These are phyloP conservation scores for Rhodocollybia butyracea DNA, from an alignment of 768 basidiomycete genomes.

Conservation along the genomic window DNA sequence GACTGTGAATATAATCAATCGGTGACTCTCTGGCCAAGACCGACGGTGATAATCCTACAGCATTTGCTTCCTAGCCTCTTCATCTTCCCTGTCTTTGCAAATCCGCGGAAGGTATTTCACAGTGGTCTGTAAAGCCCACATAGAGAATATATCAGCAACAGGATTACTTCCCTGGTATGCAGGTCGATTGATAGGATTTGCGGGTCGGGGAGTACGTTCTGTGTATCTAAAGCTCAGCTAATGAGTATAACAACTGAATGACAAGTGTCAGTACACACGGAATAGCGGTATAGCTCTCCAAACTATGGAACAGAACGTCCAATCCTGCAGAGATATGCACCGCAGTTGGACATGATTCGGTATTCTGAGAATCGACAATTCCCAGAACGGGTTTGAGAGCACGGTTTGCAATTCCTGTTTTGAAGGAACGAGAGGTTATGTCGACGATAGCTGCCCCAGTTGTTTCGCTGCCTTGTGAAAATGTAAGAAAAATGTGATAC, in stretches of 20 bases:
- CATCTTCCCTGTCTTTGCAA: slow-evolving; percentile 72
- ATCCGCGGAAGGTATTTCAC: slow-evolving; percentile 88
- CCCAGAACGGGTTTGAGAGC: slow-evolving; percentile 86
- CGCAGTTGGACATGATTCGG: slow-evolving; percentile 85
- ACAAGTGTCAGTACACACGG: slow-evolving; percentile 49
- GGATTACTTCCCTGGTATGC: slow-evolving; percentile 94
- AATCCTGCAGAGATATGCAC: slow-evolving; percentile 94
- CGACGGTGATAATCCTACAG: slow-evolving; percentile 47
- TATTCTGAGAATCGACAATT: slow-evolving; percentile 74
- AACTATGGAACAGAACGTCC: slow-evolving; percentile 93
- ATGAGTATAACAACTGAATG: slow-evolving; percentile 15
- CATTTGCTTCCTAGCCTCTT: slow-evolving; percentile 88
- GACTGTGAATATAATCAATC: slow-evolving; percentile 34
- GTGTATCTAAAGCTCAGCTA: slow-evolving; percentile 55
- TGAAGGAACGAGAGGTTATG: slow-evolving; percentile 88
- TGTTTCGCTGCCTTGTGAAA: too few relatives aligned
- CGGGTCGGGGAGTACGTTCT: slow-evolving; percentile 84
- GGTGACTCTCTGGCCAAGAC: neutral
- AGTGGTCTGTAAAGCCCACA: slow-evolving; percentile 89
- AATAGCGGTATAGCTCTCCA: slow-evolving; percentile 93
- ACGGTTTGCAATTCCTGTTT: slow-evolving; percentile 93
- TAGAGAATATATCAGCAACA: slow-evolving; percentile 92
- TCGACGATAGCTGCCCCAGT: slow-evolving; percentile 94
- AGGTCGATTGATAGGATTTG: slow-evolving; percentile 87
- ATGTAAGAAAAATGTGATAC: too few relatives aligned